Evolutionary conservation across 768 basidiomycete species (phyloP), one percentile per base, ranked within the genome.

Genomic region (Boletus edulis): DNA sequence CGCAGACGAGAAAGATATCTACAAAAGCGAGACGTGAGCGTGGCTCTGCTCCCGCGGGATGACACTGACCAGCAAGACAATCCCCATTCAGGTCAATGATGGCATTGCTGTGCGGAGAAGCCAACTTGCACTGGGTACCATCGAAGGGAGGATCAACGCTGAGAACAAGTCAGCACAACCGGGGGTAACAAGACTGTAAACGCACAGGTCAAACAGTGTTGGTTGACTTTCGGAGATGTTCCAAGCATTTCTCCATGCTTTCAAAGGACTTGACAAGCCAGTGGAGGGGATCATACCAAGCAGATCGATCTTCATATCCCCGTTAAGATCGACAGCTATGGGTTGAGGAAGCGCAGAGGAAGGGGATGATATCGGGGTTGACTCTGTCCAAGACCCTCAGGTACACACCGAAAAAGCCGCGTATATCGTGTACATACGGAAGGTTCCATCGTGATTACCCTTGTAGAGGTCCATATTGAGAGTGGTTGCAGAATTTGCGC

Each of bases 81-180:
- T 99, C 97, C 13, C 97, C 97, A 57, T 98, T 84, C 38, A 99
- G 74, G 65, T 99, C 97, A 5, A 98, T 81, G 17, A 94, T 88
- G 0, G 94, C 95, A 70, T 95, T 97, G 66, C 90, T 94, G 67
- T 98, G 97, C 6, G 96, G 95, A 59, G 87, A 85, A 12, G 91
- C 81, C n/a, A 93, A 69, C 11, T 73, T 79, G 71, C 97, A 99
- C 41, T 85, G 83, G 15, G 76, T 60, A 14, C 82, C 85, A 20
- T 77, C 69, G 60, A 93, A 82, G 15, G 79, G 78, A 2, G 89
- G 81, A 43, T 84, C 76, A 31, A 72, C 69, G 10, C 89, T 91
- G 51, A 4, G 42, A 42, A 47, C 54, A 29, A 27, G 31, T 65
- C 35, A 66, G 35, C 14, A 46, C 46, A 22, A 48, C 22, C 14